Evolutionary conservation across 75 land plant genomes (phyloP).

Genomic region (Pinus tabuliformis): DNA sequence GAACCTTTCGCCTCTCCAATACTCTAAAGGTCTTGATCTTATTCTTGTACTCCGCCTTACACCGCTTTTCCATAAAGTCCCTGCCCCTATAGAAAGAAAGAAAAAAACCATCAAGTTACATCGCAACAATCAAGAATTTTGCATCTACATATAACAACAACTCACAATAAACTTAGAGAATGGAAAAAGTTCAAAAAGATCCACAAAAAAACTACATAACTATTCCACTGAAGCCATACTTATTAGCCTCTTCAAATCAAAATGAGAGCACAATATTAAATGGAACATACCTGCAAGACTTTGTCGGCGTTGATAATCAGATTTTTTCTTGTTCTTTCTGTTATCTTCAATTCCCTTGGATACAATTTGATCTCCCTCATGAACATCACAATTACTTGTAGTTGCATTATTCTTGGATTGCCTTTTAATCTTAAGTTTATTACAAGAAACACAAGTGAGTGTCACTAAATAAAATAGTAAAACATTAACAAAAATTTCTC

Average conservation of each 20-base stretch:
- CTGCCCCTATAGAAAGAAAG: conserved; percentile 36
- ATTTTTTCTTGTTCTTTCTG: background rate
- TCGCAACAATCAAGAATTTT: background rate
- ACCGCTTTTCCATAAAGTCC: conserved; percentile 57
- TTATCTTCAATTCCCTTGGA: background rate
- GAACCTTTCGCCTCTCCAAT: conserved; percentile 82
- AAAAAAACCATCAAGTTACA: background rate
- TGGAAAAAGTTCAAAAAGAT: background rate
- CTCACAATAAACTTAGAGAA: background rate
- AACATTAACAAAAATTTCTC: background rate
- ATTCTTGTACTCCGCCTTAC: conserved; percentile 71
- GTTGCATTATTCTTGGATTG: conserved; percentile 1
- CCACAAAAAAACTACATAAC: background rate
- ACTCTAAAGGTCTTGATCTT: conserved; percentile 62
- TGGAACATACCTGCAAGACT: conserved; percentile 6
- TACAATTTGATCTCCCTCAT: background rate
- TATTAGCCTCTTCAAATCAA: background rate
- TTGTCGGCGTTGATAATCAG: conserved; percentile 7
- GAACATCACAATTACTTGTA: background rate
- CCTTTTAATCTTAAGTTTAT: background rate
- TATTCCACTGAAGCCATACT: background rate
- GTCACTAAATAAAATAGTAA: background rate
- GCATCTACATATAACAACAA: background rate
- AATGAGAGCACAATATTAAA: no score
- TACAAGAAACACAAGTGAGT: background rate